Conservation (phyloP, 2,329 filamentous ascomycete species). For the Aureobasidium melanogenum region DNA sequence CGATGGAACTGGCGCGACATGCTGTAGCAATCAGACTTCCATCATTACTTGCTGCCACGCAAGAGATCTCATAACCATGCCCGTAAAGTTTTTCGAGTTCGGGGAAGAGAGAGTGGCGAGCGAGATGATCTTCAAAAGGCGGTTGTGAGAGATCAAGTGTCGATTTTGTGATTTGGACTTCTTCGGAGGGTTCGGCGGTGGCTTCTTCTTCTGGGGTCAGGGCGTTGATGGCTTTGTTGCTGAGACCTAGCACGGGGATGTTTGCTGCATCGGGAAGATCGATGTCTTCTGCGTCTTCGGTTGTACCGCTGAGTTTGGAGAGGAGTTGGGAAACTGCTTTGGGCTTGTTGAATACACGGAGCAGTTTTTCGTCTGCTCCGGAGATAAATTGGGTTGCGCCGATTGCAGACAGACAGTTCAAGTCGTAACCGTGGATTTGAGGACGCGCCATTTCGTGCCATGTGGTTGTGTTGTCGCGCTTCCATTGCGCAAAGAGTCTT, state of each 20-base stretch:
- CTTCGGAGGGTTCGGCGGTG: constrained; percentile 34
- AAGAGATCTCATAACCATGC: constrained; percentile 93
- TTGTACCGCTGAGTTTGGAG: neutral
- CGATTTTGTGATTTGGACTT: constrained; percentile 48
- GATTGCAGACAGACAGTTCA: constrained; percentile 84
- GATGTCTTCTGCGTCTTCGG: constrained; percentile 13
- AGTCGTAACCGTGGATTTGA: constrained; percentile 95
- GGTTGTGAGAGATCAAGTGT: constrained; percentile 61
- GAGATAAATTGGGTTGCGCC: constrained; percentile 73
- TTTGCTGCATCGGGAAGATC: constrained; percentile 75
- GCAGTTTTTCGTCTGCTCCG: constrained; percentile 94
- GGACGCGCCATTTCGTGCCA: constrained; percentile 97
- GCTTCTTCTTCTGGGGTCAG: constrained; percentile 26
- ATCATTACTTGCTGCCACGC: constrained; percentile 68
- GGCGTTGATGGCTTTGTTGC: constrained; percentile 78
- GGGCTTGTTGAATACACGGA: constrained; percentile 88
- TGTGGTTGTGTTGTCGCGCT: constrained; percentile 41
- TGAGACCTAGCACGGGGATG: constrained; percentile 89
- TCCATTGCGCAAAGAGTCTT: constrained; percentile 75
- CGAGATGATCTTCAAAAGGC: constrained; percentile 81
- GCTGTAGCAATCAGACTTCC: constrained; percentile 75
- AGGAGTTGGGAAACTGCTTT: constrained; percentile 72
- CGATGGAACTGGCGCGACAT: constrained; percentile 83
- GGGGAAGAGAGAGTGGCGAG: constrained; percentile 87
- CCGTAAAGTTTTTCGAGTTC: constrained; percentile 96